Evolutionary conservation across 257 asterid species (phyloP), one percentile per base, ranked within the genome.

Genomic region (Leonotis leonurus): DNA sequence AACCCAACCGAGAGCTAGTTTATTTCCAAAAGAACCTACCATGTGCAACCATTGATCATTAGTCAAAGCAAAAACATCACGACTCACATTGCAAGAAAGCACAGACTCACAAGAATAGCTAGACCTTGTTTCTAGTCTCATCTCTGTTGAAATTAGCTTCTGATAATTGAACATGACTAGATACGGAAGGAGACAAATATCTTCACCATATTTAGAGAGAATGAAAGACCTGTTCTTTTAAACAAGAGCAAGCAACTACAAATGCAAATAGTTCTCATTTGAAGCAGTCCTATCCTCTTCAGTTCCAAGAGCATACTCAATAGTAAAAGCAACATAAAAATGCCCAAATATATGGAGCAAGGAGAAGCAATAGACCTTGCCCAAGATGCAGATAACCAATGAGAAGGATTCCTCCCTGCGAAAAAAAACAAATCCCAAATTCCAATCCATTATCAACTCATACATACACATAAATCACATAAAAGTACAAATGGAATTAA

Each of bases 321-420:
- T 40, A 13, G 20, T 55, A 17, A 55, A 60, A 51, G 32, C 45
- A 65, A 65, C 32, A 32, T 7, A 58, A 16, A 57, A 56, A 36
- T 6, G 25, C 8, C 40, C 30, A 55, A 8, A 37, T 17, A 43
- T 16, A 61, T 27, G 60, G 13, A 56, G 55, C 51, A 61, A 64
- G 46, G 48, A 35, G 37, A 27, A 39, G 6, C 54, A 53, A 6
- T 60, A 57, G 44, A 80, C 93, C 93, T 80, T 71, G 43, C 55
- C 79, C 86, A 13, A 73, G 77, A 64, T 30, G 74, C 21, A 77
- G 50, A 64, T 71, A 75, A 25, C 80, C 85, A 56, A 80, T 58
- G 40, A 85, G 53, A 40, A 85, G 77, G 16, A 85, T 60, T 33
- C 71, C 71, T 12, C 83, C 89, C 89, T 85, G 86, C 8, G 11